These are phyloP conservation scores for Microcos paniculata DNA, from an alignment of 345 rosid species.

Conservation along the genomic window DNA sequence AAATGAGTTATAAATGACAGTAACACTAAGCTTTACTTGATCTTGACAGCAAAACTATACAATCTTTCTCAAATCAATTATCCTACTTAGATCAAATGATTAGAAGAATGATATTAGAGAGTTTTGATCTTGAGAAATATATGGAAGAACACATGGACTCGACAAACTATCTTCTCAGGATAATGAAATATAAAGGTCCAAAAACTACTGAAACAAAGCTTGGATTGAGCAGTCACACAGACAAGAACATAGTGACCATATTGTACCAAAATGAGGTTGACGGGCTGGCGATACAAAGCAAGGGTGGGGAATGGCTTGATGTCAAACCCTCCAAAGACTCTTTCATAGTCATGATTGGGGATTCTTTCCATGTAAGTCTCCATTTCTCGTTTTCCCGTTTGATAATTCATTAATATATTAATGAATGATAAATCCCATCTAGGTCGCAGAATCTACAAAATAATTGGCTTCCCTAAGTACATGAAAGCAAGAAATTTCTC, in stretches of 20 bases:
- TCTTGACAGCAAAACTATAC: conserved; percentile 39
- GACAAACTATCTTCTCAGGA: conserved; percentile 48
- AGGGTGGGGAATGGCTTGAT: conserved; percentile 52
- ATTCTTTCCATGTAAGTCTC: conserved; percentile 49
- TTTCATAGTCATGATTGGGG: conserved; percentile 57
- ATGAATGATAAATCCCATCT: too few species aligned
- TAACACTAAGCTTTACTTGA: not conserved
- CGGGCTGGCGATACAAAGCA: conserved; percentile 47
- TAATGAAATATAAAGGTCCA: conserved; percentile 59
- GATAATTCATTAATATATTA: too few species aligned
- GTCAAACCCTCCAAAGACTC: conserved; percentile 50
- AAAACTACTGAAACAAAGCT: conserved; percentile 42
- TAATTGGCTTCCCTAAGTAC: too few species aligned
- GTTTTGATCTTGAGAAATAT: conserved; percentile 43
- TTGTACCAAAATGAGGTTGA: conserved; percentile 62
- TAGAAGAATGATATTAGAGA: conserved; percentile 57
- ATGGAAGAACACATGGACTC: conserved; percentile 63
- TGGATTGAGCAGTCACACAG: conserved; percentile 50
- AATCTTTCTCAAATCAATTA: conserved; percentile 35
- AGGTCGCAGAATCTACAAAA: too few species aligned
- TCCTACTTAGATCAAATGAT: conserved; percentile 46
- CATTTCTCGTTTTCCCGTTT: not conserved
- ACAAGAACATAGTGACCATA: conserved; percentile 60
- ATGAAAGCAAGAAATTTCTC: too few species aligned
- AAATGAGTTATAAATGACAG: too few species aligned